phyloP scores from a whole-genome alignment of 2,329 filamentous ascomycete species.

The Sarocladium strictum region DNA sequence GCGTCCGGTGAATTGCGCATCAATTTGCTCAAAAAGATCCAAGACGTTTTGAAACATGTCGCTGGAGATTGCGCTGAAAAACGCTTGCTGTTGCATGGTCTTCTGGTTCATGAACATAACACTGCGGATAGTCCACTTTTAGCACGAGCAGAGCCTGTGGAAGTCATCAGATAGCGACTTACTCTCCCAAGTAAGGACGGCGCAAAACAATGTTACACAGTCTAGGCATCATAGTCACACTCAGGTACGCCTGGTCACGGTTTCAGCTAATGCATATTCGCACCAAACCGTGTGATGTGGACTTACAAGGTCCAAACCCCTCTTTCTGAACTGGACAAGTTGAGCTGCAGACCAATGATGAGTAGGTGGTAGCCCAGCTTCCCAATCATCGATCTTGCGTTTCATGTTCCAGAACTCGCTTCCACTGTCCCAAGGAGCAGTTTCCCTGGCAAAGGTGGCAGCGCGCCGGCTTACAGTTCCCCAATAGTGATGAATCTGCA shows the following conservation, averaged over 20 bases:
- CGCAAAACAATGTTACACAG: constrained; percentile 52
- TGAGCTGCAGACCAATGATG: constrained; percentile 40
- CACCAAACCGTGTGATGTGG: neutral
- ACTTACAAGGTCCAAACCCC: constrained; percentile 44
- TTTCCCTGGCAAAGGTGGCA: constrained; percentile 36
- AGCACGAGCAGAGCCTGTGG: neutral
- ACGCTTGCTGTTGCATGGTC: constrained; percentile 28
- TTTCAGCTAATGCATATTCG: constrained; percentile 7
- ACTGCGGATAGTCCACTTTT: constrained; percentile 19
- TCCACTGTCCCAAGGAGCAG: constrained; percentile 38
- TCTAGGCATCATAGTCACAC: constrained; percentile 48
- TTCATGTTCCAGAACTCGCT: constrained; percentile 43
- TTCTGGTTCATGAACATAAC: constrained; percentile 36
- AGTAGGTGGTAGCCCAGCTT: constrained; percentile 37
- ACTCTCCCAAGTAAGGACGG: constrained; percentile 48
- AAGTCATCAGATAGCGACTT: constrained; percentile 14
- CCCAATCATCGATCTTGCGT: constrained; percentile 40
- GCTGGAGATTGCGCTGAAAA: constrained; percentile 37
- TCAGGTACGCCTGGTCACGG: constrained; percentile 44
- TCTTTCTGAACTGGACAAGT: constrained; percentile 39
- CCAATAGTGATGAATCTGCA: constrained; percentile 51
- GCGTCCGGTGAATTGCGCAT: constrained; percentile 42
- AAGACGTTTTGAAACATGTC: constrained; percentile 45
- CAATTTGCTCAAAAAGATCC: constrained; percentile 42
- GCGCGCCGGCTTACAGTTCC: constrained; percentile 44